These are phyloP conservation scores for Oldenlandia corymbosa DNA, from an alignment of 257 asterid species.

Conservation along the genomic window DNA sequence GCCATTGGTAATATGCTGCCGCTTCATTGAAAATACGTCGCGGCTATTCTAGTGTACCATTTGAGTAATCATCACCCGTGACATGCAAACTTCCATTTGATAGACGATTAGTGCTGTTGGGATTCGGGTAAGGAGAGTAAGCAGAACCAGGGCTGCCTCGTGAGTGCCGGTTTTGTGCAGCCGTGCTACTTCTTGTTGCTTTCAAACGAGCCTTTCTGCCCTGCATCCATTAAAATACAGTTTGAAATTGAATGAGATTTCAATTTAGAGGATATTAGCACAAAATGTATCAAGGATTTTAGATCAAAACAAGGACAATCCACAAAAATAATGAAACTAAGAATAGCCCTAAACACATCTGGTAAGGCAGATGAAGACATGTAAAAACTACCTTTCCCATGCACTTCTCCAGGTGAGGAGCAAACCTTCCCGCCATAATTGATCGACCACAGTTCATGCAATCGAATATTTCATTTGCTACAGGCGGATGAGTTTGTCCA, in stretches of 20 bases:
- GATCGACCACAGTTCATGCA: constrained; percentile 93
- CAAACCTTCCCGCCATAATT: constrained; percentile 81
- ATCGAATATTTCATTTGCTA: constrained; percentile 72
- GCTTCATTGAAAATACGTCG: constrained; percentile 21
- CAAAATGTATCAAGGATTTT: neutral
- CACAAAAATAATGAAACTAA: neutral
- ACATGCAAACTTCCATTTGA: constrained; percentile 48
- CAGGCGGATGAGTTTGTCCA: constrained; percentile 88
- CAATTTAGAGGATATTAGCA: neutral
- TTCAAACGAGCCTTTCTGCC: constrained; percentile 93
- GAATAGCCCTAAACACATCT: neutral
- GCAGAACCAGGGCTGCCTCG: constrained; percentile 49
- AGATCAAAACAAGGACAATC: neutral
- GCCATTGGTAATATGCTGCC: neutral
- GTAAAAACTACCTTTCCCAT: constrained; percentile 82
- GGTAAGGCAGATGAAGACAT: neutral
- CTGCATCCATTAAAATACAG: constrained; percentile 30
- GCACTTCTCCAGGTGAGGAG: constrained; percentile 98
- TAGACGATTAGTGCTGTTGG: constrained; percentile 38
- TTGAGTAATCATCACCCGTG: constrained; percentile 52
- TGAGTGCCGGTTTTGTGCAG: constrained; percentile 65
- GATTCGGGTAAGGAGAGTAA: constrained; percentile 36
- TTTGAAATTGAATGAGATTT: neutral
- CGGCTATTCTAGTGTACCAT: constrained; percentile 36
- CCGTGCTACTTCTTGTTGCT: constrained; percentile 77